These are phyloP conservation scores for Blastobotrys mokoenaii DNA, from an alignment of 805 yeast genomes.

Conservation along the genomic window DNA sequence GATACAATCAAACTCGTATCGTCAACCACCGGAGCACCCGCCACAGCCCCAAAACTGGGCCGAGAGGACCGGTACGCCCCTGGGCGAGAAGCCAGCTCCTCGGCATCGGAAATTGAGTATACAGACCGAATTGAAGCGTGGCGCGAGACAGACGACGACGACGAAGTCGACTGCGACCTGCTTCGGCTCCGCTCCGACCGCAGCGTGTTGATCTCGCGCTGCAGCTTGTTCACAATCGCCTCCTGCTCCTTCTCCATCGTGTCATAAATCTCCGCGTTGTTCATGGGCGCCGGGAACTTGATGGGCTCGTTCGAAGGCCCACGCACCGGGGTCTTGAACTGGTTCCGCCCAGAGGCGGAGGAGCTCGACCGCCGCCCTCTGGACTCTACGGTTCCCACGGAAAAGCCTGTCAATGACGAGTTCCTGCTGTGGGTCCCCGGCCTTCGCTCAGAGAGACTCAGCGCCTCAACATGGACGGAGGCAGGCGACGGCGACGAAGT, in stretches of 20 bases:
- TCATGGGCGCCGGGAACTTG: conserved; percentile 5
- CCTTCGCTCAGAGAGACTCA: no score
- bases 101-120: conserved; percentile 16
- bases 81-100: conserved; percentile 11
- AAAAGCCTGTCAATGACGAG: no score
- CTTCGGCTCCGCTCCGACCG: conserved; percentile 40
- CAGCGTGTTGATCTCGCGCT: conserved; percentile 49
- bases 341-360: conserved; percentile 4
- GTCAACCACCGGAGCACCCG: conserved; percentile 14
- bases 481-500: no score
- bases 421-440: no score
- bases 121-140: conserved; percentile 20
- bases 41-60: conserved; percentile 18
- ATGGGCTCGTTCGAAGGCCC: neutral
- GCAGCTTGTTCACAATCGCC: conserved; percentile 57
- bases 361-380: conserved; percentile 6
- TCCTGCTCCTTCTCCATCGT: conserved; percentile 66
- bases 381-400: neutral
- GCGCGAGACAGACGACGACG: conserved; percentile 24
- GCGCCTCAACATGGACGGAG: no score
- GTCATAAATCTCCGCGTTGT: conserved; percentile 26
- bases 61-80: conserved; percentile 15
- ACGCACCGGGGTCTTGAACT: neutral
- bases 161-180: conserved; percentile 23
- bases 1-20: conserved; percentile 13